These are phyloP conservation scores for Arthrobotrys sphaeroides DNA, from an alignment of 2,329 filamentous ascomycete genomes.

Conservation along the genomic window DNA sequence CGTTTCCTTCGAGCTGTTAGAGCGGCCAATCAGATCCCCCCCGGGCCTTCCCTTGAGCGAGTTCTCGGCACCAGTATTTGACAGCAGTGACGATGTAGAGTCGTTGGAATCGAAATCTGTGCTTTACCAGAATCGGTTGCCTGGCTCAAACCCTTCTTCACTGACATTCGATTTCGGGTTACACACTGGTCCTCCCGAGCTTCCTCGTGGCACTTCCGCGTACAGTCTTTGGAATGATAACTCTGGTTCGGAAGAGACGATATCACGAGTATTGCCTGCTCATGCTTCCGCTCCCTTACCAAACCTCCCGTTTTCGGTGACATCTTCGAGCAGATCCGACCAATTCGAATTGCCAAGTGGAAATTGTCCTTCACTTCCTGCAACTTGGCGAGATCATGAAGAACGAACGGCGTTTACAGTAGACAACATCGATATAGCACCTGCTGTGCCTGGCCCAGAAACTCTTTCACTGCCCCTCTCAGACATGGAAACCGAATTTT, in stretches of 20 bases:
- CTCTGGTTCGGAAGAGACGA: background rate
- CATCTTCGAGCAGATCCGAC: background rate
- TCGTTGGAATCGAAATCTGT: background rate
- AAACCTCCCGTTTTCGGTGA: slow-evolving; percentile 15
- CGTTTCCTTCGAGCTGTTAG: background rate
- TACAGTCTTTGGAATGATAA: slow-evolving; percentile 2
- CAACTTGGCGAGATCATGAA: slow-evolving; percentile 2
- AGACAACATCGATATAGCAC: background rate
- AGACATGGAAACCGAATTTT: slow-evolving; percentile 1
- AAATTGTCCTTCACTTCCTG: slow-evolving; percentile 1
- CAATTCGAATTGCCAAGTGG: background rate
- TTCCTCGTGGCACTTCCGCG: background rate
- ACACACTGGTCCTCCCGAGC: background rate
- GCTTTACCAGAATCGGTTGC: background rate
- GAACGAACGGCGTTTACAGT: background rate
- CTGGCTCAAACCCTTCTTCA: slow-evolving; percentile 12
- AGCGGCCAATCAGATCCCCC: background rate
- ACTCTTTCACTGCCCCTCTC: slow-evolving; percentile 24
- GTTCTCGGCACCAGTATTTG: background rate
- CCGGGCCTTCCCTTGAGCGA: slow-evolving; percentile 29
- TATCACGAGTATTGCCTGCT: background rate
- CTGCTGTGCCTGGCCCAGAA: background rate
- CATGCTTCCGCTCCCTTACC: background rate
- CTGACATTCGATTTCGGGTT: background rate
- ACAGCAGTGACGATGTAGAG: background rate